These are phyloP conservation scores for Populus euphratica DNA, from an alignment of 345 rosid species.

Conservation along the genomic window DNA sequence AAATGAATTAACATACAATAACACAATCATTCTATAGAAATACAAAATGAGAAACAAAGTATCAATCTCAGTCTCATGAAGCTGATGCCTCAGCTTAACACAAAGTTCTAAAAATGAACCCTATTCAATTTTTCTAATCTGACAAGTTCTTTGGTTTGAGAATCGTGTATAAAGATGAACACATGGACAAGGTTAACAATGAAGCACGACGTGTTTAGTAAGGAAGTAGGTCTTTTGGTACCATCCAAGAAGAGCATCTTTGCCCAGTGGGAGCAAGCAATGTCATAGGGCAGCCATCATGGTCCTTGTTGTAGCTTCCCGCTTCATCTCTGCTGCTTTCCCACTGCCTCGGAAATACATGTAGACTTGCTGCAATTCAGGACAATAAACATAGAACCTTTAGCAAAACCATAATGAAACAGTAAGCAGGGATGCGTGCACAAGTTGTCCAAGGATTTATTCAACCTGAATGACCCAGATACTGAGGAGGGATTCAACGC, in stretches of 20 bases:
- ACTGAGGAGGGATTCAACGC: constrained; percentile 77
- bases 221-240: not conserved
- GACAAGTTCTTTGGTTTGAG: not conserved
- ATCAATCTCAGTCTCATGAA: not conserved
- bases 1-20: not conserved
- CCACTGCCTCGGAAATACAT: constrained; percentile 93
- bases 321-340: constrained; percentile 85
- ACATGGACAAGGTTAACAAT: not conserved
- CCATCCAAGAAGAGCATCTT: not conserved
- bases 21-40: not conserved
- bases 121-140: constrained; percentile 10
- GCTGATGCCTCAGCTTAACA: not conserved
- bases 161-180: not conserved
- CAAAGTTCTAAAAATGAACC: not conserved
- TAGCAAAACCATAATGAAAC: not conserved
- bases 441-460: not conserved
- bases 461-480: constrained; percentile 97
- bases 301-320: constrained; percentile 62
- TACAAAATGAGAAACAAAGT: not conserved
- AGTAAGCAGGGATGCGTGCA: no score
- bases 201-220: not conserved
- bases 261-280: not conserved
- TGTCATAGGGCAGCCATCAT: constrained; percentile 73
- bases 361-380: constrained; percentile 76
- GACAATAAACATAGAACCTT: not conserved